Evolutionary conservation across 2,329 filamentous ascomycete genomes (phyloP).

Genomic region (Pseudocercospora cruenta): DNA sequence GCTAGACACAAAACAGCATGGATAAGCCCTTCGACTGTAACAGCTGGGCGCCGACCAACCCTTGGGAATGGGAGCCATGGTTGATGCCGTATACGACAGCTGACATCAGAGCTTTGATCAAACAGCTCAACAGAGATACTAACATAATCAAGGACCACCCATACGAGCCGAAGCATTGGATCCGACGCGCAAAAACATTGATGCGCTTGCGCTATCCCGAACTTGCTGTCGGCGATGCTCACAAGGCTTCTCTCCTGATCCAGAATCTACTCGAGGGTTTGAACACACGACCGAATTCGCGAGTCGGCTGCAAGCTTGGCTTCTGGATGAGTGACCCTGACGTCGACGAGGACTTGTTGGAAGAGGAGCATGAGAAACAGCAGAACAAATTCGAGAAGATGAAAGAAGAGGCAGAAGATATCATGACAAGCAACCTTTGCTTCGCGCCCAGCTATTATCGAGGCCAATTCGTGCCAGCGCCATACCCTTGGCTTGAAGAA

Average conservation of each 20-base stretch:
- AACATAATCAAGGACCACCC: conserved; percentile 23
- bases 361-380: conserved; percentile 16
- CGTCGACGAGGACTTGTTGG: conserved; percentile 11
- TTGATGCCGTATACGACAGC: conserved; percentile 7
- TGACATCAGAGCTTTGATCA: conserved; percentile 9
- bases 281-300: conserved; percentile 14
- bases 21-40: conserved; percentile 24
- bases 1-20: conserved; percentile 18
- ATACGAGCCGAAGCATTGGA: conserved; percentile 35
- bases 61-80: conserved; percentile 16
- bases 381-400: conserved; percentile 12
- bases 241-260: conserved; percentile 32
- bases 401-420: conserved; percentile 18
- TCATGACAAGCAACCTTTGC: conserved; percentile 22
- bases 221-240: conserved; percentile 35
- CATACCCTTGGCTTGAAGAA: conserved; percentile 37
- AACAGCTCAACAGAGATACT: conserved; percentile 21
- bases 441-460: conserved; percentile 18
- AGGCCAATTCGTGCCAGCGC: conserved; percentile 26
- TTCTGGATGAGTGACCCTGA: conserved; percentile 36
- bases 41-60: conserved; percentile 26
- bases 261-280: conserved; percentile 16
- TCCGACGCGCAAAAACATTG: conserved; percentile 26
- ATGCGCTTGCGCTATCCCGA: conserved; percentile 32
- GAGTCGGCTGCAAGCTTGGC: conserved; percentile 30